phyloP scores from a whole-genome alignment of 73 alveolate species.

The Tetrahymena malaccensis region DNA sequence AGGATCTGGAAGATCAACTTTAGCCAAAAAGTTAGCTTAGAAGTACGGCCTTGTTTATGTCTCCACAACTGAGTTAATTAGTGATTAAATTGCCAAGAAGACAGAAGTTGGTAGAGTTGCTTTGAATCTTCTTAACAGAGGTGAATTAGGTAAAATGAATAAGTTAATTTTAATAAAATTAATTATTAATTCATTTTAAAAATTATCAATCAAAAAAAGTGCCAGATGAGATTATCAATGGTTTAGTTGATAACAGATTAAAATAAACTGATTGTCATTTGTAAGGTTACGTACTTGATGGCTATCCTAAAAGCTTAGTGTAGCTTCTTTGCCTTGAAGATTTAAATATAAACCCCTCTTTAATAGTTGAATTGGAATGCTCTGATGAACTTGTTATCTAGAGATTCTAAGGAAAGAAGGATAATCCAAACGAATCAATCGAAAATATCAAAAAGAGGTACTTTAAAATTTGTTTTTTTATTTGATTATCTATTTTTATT shows the following conservation, averaged over 20 bases:
- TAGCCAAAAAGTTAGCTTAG: conserved; percentile 61
- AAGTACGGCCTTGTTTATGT: conserved; percentile 75
- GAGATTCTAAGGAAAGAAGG: conserved; percentile 51
- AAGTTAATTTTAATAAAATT: not conserved
- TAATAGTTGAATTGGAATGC: conserved; percentile 61
- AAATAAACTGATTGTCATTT: conserved; percentile 74
- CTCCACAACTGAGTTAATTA: conserved; percentile 61
- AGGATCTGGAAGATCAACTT: conserved; percentile 79
- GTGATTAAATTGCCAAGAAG: conserved; percentile 63
- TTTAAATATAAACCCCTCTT: conserved; percentile 62
- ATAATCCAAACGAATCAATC: conserved; percentile 54
- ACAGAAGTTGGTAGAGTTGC: conserved; percentile 64
- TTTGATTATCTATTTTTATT: not conserved
- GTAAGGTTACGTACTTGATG: conserved; percentile 90
- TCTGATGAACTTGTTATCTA: conserved; percentile 48
- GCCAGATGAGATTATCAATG: conserved; percentile 68
- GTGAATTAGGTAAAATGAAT: conserved; percentile 35
- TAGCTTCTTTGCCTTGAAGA: conserved; percentile 70
- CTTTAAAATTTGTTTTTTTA: not conserved
- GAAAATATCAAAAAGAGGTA: conserved; percentile 19
- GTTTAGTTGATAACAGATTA: conserved; percentile 68
- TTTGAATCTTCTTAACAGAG: conserved; percentile 49
- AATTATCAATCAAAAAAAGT: conserved; percentile 7
- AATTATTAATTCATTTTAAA: too few species aligned
- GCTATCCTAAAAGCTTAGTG: conserved; percentile 75